Evolutionary conservation across 2,329 filamentous ascomycete genomes (phyloP), one percentile per base, ranked within the genome.

Genomic region (Fusarium incarnatum): DNA sequence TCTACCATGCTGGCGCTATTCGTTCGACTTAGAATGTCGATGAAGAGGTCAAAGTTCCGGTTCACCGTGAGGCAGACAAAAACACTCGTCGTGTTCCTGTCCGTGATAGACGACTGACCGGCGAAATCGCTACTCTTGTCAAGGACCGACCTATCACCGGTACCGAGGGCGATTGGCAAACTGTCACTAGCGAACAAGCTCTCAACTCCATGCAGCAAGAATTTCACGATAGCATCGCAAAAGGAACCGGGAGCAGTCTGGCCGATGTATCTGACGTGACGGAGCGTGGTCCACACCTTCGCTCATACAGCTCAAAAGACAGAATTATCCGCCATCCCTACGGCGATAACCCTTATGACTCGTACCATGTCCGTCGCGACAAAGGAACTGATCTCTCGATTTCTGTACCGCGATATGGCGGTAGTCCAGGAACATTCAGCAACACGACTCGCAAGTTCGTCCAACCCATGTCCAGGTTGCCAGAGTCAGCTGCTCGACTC

Each of bases 191-290:
- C 4, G 80, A 79, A 15, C 69, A 73, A 23, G 60, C 66, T 12
- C 60, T 74, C 54, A 60, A 71, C 22, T 60, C 68, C 12, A 56
- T 71, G 56, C 66, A 68, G 27, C 70, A 61, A 40, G 67, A 73
- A 44, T 64, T 70, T 41, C 73, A 76, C 23, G 57, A 73, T 57
- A 70, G 69, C 30, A 53, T 75, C 61, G 68, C 65, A 49, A 76
- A 76, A 56, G 78, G 75, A 22, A 76, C 77, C 16, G 82, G 83
- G 12, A 84, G 81, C 67, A 86, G 83, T 58, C 68, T 86, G 23
- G 83, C 83, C 4, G 79, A 85, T 61, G 78, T 81, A 9, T 84
- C 83, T 1, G 83, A 85, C 45, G 65, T 66, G 11, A 62, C 60
- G 13, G 61, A 67, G 23, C 73, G 60, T 28, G 67, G 70, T 8